These are phyloP conservation scores for Stentor coeruleus DNA, from an alignment of 73 alveolate genomes.

Conservation along the genomic window DNA sequence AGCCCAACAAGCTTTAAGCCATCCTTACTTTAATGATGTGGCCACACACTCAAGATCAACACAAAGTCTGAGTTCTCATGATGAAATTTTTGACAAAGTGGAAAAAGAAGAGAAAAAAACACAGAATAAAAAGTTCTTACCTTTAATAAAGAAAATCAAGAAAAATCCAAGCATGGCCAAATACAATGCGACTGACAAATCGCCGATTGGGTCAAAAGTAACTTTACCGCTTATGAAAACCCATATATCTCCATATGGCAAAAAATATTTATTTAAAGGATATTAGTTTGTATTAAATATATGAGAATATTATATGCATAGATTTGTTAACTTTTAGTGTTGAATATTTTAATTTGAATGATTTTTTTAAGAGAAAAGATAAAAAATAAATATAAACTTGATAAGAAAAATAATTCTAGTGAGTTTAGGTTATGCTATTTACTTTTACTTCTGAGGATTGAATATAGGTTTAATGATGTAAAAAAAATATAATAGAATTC, in stretches of 20 bases:
- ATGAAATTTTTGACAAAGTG: background rate
- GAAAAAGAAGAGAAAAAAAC: background rate
- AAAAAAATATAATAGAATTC: too few relatives aligned
- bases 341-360: too few relatives aligned
- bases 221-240: background rate
- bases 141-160: background rate
- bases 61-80: background rate
- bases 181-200: background rate
- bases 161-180: background rate
- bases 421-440: too few relatives aligned
- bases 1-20: slow-evolving; percentile 64
- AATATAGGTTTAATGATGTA: too few relatives aligned
- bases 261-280: background rate
- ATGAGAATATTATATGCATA: too few relatives aligned
- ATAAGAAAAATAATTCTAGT: too few relatives aligned
- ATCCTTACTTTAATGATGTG: slow-evolving; percentile 65
- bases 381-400: too few relatives aligned
- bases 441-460: too few relatives aligned
- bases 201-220: background rate
- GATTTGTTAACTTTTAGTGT: too few relatives aligned
- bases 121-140: background rate
- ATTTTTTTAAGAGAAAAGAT: too few relatives aligned
- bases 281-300: too few relatives aligned
- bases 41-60: slow-evolving; percentile 29
- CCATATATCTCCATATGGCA: background rate